Evolutionary conservation across 306 rosid species (phyloP).

Genomic region (Prunus kanzakura): DNA sequence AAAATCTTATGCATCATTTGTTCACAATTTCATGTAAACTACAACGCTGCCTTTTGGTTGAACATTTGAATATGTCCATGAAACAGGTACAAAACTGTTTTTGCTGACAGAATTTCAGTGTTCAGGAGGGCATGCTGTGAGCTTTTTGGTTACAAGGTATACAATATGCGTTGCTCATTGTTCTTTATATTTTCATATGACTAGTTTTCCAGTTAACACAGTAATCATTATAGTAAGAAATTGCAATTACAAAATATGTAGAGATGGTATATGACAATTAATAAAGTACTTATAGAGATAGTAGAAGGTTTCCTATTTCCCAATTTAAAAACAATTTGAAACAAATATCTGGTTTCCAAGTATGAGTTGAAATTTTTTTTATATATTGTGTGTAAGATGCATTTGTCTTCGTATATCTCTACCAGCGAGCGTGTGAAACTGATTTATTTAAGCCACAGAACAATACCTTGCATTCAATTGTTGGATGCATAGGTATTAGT

Average conservation of each 20-base stretch:
- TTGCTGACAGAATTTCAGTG: constrained; percentile 93
- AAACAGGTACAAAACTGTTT: constrained; percentile 90
- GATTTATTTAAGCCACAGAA: neutral
- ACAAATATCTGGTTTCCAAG: neutral
- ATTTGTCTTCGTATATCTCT: neutral
- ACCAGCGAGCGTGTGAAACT: neutral
- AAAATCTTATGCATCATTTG: neutral
- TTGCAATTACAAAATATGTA: neutral
- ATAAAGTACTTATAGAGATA: neutral
- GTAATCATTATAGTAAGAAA: neutral
- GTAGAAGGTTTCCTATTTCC: neutral
- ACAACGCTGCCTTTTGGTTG: neutral
- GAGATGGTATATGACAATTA: neutral
- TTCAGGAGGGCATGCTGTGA: constrained; percentile 98
- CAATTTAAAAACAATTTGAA: neutral
- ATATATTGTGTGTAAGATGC: neutral
- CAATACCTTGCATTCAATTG: neutral
- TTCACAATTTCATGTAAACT: neutral
- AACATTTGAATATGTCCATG: constrained; percentile 30
- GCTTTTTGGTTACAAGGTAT: constrained; percentile 96
- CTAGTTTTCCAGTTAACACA: neutral
- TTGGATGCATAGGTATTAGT: neutral
- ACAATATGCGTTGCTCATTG: constrained; percentile 19
- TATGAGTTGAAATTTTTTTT: no score
- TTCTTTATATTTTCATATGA: neutral